These are phyloP conservation scores for Pilaira anomala DNA, from an alignment of 192 early-diverging fungal species.

Conservation along the genomic window DNA sequence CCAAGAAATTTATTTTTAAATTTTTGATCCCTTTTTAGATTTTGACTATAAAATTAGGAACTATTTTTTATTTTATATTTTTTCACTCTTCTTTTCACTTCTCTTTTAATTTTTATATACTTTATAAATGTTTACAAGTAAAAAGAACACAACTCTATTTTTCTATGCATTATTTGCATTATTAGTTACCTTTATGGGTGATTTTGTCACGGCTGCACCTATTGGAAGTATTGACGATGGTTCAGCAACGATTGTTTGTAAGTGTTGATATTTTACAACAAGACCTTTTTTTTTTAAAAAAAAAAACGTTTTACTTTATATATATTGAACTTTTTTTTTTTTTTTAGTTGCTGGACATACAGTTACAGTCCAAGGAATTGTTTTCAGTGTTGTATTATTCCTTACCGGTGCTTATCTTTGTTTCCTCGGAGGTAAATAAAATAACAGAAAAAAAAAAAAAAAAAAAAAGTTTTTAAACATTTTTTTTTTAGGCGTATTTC, in stretches of 20 bases:
- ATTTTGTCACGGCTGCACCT: conserved; percentile 11
- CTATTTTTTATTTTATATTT: background rate
- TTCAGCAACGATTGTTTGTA: conserved; percentile 5
- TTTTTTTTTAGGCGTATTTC: conserved; percentile 27
- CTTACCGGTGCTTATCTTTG: conserved; percentile 33
- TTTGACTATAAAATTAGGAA: too few species aligned
- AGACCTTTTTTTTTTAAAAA: background rate
- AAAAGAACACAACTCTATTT: background rate
- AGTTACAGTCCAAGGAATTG: conserved; percentile 25
- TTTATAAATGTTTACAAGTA: background rate
- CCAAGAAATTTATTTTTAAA: background rate
- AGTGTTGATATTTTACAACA: too few species aligned
- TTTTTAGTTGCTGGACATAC: conserved; percentile 20
- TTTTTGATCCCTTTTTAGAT: too few species aligned
- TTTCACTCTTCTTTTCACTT: background rate
- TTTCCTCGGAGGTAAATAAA: conserved; percentile 31
- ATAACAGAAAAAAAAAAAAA: background rate
- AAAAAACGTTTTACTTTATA: background rate
- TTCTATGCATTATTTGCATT: conserved; percentile 1
- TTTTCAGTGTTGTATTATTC: conserved; percentile 29
- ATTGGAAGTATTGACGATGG: conserved; percentile 1
- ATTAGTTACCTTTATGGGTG: conserved; percentile 7
- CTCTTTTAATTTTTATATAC: background rate
- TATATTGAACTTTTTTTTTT: background rate
- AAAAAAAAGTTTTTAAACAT: background rate